These are phyloP conservation scores for Aspergillus aculeatinus DNA, from an alignment of 2,329 filamentous ascomycete species.

Conservation along the genomic window DNA sequence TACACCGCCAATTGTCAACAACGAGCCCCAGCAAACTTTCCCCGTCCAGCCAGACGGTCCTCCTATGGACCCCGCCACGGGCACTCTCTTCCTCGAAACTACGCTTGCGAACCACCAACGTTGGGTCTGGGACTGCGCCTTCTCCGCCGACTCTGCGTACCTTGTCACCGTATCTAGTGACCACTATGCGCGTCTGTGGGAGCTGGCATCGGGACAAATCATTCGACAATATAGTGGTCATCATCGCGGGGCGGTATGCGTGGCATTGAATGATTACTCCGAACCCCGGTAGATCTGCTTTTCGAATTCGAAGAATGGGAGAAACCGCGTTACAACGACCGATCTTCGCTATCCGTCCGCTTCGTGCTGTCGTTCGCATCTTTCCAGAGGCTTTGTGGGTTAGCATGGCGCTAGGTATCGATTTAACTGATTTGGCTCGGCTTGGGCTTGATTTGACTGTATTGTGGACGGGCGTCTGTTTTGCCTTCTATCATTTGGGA, in stretches of 20 bases:
- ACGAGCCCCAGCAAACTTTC: slow-evolving; percentile 33
- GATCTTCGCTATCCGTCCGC: not conserved
- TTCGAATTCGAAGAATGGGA: not conserved
- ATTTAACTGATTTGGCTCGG: not conserved
- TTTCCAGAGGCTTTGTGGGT: not conserved
- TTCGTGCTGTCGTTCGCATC: not conserved
- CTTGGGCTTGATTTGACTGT: not conserved
- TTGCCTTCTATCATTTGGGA: not conserved
- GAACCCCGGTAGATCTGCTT: slow-evolving; percentile 38
- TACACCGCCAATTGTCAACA: slow-evolving; percentile 24
- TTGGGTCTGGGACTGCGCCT: slow-evolving; percentile 97
- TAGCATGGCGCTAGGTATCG: not conserved
- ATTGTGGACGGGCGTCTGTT: not conserved
- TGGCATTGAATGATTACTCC: slow-evolving; percentile 83
- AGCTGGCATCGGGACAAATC: slow-evolving; percentile 79
- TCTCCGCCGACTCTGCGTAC: slow-evolving; percentile 89
- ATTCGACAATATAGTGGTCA: slow-evolving; percentile 96
- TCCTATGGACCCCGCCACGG: slow-evolving; percentile 42
- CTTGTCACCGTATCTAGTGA: slow-evolving; percentile 91
- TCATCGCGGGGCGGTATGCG: slow-evolving; percentile 86
- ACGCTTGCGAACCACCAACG: slow-evolving; percentile 87
- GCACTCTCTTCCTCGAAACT: slow-evolving; percentile 75
- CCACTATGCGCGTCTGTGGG: slow-evolving; percentile 90
- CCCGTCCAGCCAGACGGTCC: slow-evolving; percentile 39
- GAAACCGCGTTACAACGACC: not conserved